Evolutionary conservation across 2,329 filamentous ascomycete species (phyloP).

Genomic region (Plenodomus tracheiphilus): DNA sequence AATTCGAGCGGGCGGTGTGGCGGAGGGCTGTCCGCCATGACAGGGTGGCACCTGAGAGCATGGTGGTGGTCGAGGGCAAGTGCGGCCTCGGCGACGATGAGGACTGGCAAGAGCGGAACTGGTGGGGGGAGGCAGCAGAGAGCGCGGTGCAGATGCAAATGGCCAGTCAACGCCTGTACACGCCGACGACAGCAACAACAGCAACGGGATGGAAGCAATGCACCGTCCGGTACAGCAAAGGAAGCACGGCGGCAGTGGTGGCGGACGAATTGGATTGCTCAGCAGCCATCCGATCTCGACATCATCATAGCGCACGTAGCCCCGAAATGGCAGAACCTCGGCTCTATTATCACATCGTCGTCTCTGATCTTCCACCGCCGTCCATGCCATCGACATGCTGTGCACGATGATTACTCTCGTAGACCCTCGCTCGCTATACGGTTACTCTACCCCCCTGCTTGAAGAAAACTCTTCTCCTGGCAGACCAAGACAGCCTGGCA

Average conservation of each 20-base stretch:
- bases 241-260: constrained; percentile 14
- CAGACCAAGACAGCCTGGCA: no score
- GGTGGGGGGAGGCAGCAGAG: neutral
- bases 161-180: constrained; percentile 9
- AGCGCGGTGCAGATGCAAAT: constrained; percentile 6
- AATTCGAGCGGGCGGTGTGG: constrained; percentile 49
- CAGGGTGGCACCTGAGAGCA: constrained; percentile 67
- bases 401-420: no score
- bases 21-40: constrained; percentile 67
- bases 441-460: no score
- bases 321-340: constrained; percentile 21
- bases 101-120: constrained; percentile 1
- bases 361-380: neutral
- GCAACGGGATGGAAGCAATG: constrained; percentile 12
- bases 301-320: constrained; percentile 22
- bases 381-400: neutral
- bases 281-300: constrained; percentile 27
- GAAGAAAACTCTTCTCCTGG: no score
- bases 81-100: constrained; percentile 11
- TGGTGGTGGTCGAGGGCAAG: constrained; percentile 34
- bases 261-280: constrained; percentile 18
- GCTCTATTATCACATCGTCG: constrained; percentile 1
- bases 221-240: constrained; percentile 3
- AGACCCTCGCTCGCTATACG: no score
- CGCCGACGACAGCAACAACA: constrained; percentile 1